Percentiles rank a stretch among this genome's conserved stretches.
These are phyloP conservation scores for Gonapodya prolifera DNA, from an alignment of 192 early-diverging fungal genomes.

Conservation along the genomic window DNA sequence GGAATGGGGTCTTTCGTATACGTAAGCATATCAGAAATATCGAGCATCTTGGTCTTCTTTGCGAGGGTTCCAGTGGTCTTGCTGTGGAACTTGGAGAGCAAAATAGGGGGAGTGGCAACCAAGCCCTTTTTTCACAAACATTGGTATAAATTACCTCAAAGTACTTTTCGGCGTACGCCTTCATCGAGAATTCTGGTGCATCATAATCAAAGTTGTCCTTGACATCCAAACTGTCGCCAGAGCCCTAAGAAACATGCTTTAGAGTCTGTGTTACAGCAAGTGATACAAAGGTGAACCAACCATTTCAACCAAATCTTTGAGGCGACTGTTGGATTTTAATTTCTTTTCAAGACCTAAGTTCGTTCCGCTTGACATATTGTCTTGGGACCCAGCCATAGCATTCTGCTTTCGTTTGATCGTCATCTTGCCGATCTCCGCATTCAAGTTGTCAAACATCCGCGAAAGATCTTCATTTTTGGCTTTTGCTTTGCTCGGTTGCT, in stretches of 20 bases:
- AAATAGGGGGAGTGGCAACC: too few relatives aligned
- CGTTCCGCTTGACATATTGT: constrained; percentile 1
- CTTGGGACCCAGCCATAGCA: constrained; percentile 5
- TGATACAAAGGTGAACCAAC: constrained; percentile 9
- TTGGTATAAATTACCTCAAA: constrained; percentile 15
- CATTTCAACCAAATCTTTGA: background rate
- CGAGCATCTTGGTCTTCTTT: constrained; percentile 16
- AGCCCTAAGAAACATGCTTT: constrained; percentile 9
- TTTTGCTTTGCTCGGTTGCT: constrained; percentile 12
- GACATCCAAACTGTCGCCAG: constrained; percentile 12
- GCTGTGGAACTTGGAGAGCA: constrained; percentile 9
- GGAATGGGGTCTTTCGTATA: constrained; percentile 20
- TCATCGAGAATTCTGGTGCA: constrained; percentile 14
- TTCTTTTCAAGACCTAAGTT: background rate
- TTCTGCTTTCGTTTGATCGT: constrained; percentile 5
- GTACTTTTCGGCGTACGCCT: constrained; percentile 22
- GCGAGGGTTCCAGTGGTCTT: constrained; percentile 12
- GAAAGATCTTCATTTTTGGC: constrained; percentile 15
- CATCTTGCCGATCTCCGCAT: constrained; percentile 18
- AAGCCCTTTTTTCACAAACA: background rate
- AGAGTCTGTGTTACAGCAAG: constrained; percentile 16
- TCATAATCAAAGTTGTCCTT: constrained; percentile 18
- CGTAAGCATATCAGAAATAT: constrained; percentile 21
- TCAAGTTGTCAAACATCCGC: constrained; percentile 20
- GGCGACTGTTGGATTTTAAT: background rate